Evolutionary conservation across 768 basidiomycete genomes (phyloP), one percentile per base, ranked within the genome.

Genomic region (Cystobasidium ongulense): DNA sequence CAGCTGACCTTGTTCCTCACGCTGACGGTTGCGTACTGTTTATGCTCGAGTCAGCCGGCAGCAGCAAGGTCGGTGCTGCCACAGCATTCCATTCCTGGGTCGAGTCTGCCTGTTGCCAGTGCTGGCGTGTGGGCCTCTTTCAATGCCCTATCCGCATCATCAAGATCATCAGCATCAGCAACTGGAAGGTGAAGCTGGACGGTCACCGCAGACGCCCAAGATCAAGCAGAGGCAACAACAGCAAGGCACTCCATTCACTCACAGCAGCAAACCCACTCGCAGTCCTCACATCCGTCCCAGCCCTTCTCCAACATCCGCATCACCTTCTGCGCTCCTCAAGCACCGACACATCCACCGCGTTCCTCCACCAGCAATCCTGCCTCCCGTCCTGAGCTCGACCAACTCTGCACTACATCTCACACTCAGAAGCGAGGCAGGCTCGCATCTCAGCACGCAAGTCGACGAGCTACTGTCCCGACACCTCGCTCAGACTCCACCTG

Each of bases 361-460:
- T 13, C 15, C 63, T 11, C 27, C 63, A 15, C 63, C 63, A 3
- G 43, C 38, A 5, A 38, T 72, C 36, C 17, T 62, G 35, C 36
- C 57, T 57, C 46, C 59, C n/a, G 33, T 59, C 13, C 23, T 59
- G 33, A 33, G 33, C 35, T 25, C 5, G 1, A 62, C 57, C 53
- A 27, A 63, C 25, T 72, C 70, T 21, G 21, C 27, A 35, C 70
- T 72, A 7, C 52, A 54, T 63, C 36, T 72, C 13, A 72, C 29
- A 7, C 57, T 72, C 18, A 8, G 23, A 7, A 52, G 13, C 10
- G 66, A 68, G 31, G 66, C 43, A 11, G 66, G 66, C n/a, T 68
- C 63, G 4, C 21, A 53, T 68, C 50, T 68, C 23, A 52, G 46
- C 25, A 43, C 43, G 7, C 66, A 68, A n/a, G 43, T 68, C 5